phyloP scores from a whole-genome alignment of 2,329 filamentous ascomycete genomes.

The Tothia fuscella region DNA sequence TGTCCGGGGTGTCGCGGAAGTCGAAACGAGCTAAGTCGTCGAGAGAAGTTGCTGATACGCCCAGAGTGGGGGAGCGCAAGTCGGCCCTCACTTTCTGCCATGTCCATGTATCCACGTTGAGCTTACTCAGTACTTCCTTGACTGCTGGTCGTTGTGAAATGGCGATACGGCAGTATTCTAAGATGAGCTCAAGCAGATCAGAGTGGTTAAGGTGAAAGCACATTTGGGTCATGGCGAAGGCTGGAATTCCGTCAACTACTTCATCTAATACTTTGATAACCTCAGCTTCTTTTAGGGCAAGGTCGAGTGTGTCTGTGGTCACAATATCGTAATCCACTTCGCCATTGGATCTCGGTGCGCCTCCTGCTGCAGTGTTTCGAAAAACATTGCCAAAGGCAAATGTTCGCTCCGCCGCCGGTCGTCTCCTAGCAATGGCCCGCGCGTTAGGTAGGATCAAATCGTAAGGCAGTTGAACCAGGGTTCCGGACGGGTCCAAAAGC shows the following conservation, averaged over 20 bases:
- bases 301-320: conserved; percentile 67
- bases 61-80: conserved; percentile 67
- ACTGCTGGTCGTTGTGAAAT: conserved; percentile 54
- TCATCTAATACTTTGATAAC: conserved; percentile 91
- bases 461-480: conserved; percentile 85
- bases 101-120: conserved; percentile 68
- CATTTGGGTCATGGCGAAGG: conserved; percentile 58
- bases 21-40: conserved; percentile 87
- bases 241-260: conserved; percentile 69
- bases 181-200: conserved; percentile 72
- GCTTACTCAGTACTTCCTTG: conserved; percentile 73
- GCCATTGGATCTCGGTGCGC: conserved; percentile 69
- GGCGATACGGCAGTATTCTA: conserved; percentile 78
- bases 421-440: conserved; percentile 63
- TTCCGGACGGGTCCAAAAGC: conserved; percentile 70
- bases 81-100: conserved; percentile 78
- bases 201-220: conserved; percentile 88
- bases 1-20: conserved; percentile 67
- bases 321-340: conserved; percentile 96
- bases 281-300: conserved; percentile 85
- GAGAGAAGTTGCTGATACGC: conserved; percentile 76
- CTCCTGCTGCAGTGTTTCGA: conserved; percentile 63
- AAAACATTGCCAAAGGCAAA: conserved; percentile 85
- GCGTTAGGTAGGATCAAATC: conserved; percentile 87
- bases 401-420: conserved; percentile 55